Evolutionary conservation across 23 red algal genomes (phyloP), one percentile per base, ranked within the genome.

Genomic region (Chondrus crispus): DNA sequence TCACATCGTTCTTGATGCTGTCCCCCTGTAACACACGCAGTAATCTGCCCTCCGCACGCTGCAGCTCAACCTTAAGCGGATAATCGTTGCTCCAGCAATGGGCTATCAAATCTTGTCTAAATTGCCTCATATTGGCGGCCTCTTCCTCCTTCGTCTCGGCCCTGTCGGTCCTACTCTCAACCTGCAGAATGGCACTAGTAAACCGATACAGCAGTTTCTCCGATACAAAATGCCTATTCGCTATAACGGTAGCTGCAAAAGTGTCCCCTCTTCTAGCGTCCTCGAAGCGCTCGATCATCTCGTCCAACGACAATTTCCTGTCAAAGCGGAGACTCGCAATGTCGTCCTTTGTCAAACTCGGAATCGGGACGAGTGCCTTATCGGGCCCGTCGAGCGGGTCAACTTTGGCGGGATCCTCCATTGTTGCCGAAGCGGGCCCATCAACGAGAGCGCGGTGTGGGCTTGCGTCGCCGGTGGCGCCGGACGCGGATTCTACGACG

Each of bases 121-220:
- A 84, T 39, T 71, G 24, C 18, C 89, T 50, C 89, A 92, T 92
- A 24, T 92, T 92, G 54, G 20, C n/a, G 33, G 89, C 89, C 62
- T 92, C 89, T 46, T 92, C 89, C 41, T 84, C 77, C 46, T 39
- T 46, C 35, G 63, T 84, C 0, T 92, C 89, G 24, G 80, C 32
- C 28, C 69, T 40, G 12, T 57, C 41, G 37, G 10, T 32, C 48
- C 87, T 26, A 28, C 36, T 50, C 30, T 92, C 89, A 72, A 84
- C 89, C 62, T 92, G 89, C 63, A 92, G 63, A 84, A 92, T 92
- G 35, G 89, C 89, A 43, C 77, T 84, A 7, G 89, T 84, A 77
- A 92, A 92, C 42, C 89, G 89, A 73, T 92, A 92, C 24, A 92
- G 44, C 2, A 82, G 54, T 29, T 73, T 84, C 41, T 82, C 76